Percentiles rank a stretch among this genome's conserved stretches.
Evolutionary conservation across 2,329 filamentous ascomycete species (phyloP).

Genomic region (Fusarium miscanthi): DNA sequence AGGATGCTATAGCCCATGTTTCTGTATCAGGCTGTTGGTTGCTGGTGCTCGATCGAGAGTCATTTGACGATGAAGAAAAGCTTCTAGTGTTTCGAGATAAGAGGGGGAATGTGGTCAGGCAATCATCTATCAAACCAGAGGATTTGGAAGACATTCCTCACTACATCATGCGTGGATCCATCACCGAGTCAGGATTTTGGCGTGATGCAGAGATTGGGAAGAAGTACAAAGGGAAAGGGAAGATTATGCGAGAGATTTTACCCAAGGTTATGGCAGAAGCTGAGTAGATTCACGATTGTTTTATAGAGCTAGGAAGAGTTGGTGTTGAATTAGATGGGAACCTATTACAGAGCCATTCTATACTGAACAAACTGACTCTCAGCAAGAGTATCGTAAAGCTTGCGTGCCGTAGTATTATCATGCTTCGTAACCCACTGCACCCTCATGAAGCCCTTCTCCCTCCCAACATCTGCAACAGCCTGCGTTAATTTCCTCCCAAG

Average conservation of each 20-base stretch:
- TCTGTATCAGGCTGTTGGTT: neutral
- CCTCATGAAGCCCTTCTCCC: slow-evolving; percentile 19
- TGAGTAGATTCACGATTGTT: fast-evolving
- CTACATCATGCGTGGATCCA: neutral
- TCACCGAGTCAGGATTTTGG: neutral
- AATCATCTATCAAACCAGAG: neutral
- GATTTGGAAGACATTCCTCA: neutral
- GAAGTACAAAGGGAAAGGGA: neutral
- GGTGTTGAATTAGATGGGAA: neutral
- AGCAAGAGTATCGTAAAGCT: slow-evolving; percentile 28
- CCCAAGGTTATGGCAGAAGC: fast-evolving
- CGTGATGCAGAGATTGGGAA: neutral
- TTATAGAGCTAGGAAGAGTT: too few species aligned
- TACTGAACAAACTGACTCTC: slow-evolving; percentile 33
- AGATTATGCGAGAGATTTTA: neutral
- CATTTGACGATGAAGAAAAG: neutral
- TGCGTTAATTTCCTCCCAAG: slow-evolving; percentile 20
- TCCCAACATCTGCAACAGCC: slow-evolving; percentile 23
- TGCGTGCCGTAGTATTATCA: slow-evolving; percentile 17
- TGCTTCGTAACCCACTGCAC: slow-evolving; percentile 35
- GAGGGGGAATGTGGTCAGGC: neutral
- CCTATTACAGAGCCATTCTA: slow-evolving; percentile 5
- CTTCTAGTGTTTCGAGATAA: neutral
- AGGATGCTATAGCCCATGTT: neutral
- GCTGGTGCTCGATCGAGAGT: neutral